Conservation (phyloP, 768 basidiomycete genomes). For the Agrocybe praecox region DNA sequence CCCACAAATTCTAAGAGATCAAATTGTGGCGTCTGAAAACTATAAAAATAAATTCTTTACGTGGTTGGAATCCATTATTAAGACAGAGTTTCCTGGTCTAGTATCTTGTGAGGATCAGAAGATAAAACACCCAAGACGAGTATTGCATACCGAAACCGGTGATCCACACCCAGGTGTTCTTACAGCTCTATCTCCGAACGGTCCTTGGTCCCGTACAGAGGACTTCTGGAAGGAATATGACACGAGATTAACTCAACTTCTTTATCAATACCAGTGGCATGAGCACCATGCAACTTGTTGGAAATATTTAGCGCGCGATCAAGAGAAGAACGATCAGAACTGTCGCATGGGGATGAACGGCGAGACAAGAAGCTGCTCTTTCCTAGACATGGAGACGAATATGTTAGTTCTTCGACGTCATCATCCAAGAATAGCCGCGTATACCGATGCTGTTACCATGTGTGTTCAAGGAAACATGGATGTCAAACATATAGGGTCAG, state of each 20-base stretch:
- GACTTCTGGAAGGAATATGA: constrained; percentile 5
- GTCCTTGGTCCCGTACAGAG: too few species aligned
- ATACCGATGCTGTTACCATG: constrained; percentile 25
- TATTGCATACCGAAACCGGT: background rate
- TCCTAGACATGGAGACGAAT: constrained; percentile 27
- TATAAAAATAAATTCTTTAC: constrained; percentile 1
- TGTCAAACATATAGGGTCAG: constrained; percentile 44
- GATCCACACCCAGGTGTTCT: constrained; percentile 10
- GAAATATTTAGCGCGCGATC: constrained; percentile 11
- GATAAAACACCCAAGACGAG: background rate
- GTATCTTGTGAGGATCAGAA: background rate
- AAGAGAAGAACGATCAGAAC: background rate
- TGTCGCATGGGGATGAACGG: too few species aligned
- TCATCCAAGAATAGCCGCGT: constrained; percentile 25
- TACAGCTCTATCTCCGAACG: background rate
- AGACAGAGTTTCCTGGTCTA: background rate
- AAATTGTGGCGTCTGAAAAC: background rate
- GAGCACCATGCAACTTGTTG: constrained; percentile 14
- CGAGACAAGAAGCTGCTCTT: too few species aligned
- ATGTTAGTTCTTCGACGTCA: constrained; percentile 31
- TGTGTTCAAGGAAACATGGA: constrained; percentile 44
- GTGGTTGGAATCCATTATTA: constrained; percentile 13
- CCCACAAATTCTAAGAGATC: constrained; percentile 3
- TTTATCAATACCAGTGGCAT: constrained; percentile 5
- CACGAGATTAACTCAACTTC: background rate